Base-by-base conservation (phyloP, 2,329 filamentous ascomycete genomes). In the Phoma sp. region DNA sequence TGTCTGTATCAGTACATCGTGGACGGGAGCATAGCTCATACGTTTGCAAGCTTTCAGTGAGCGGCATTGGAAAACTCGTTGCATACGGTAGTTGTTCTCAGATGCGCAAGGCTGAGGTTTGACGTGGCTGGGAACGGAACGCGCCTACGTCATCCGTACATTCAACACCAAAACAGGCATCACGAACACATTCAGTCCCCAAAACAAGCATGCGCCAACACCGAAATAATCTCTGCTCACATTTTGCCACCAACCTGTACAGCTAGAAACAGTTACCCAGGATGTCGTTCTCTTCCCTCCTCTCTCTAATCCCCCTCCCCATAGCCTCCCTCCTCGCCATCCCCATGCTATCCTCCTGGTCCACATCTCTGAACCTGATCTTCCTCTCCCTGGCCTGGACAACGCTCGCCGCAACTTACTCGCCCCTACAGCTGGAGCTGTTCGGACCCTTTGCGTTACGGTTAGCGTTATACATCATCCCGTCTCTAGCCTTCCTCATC, bases 361-460 rank as follows among this genome's bases (percentile, higher is more conserved):
- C 81, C 37, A 94, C 92, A 1, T 92, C 88, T 1, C 80, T 96
- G 60, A 96, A 95, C 74, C 78, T 96, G 22, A 79, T 96, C 59
- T 93, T 96, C 80, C 95, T 96, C 76, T 94, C 92, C 74, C 84
- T 96, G 78, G 94, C 91, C 64, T 96, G 92, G 92, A 86, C 87
- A 6, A 94, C 91, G 0, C 82, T 97, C 29, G 86, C 96, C 35
- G 80, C 94, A 3, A 89, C 89, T 6, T 89, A 96, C 67, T 82
- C 88, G 1, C 87, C 90, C 0, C 79, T 95, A 15, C 84, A 85
- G 55, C 85, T 96, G 53, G 91, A 96, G 73, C 73, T 95, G 1
- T 79, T 90, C 47, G 90, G 88, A 51, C 88, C 88, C 0, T 73
- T 91, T 5, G 83, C 84, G 22, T 79, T 92, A 43, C 88, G 90